Percentiles rank a stretch among this genome's conserved stretches.
These are phyloP conservation scores for Dactylellina parvicollis DNA, from an alignment of 2,329 filamentous ascomycete genomes.

Conservation along the genomic window DNA sequence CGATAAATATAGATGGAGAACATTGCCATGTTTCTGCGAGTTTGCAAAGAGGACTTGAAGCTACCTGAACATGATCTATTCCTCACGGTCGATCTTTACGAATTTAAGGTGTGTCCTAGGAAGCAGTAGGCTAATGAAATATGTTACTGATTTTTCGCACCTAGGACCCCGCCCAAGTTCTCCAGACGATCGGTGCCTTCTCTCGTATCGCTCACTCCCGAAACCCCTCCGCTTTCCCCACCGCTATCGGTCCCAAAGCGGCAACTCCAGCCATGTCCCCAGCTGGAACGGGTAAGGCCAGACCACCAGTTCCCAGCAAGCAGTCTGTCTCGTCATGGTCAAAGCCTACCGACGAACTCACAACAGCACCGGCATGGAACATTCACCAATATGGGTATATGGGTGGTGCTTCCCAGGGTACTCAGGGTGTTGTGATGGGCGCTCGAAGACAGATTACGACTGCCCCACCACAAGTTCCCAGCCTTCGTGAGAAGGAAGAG, in stretches of 20 bases:
- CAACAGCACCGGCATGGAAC: conserved; percentile 92
- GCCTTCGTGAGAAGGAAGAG: conserved; percentile 83
- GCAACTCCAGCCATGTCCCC: conserved; percentile 62
- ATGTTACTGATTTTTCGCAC: no score
- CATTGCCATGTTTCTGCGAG: conserved; percentile 92
- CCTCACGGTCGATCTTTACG: conserved; percentile 94
- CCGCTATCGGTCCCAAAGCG: conserved; percentile 72
- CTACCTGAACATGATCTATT: conserved; percentile 95
- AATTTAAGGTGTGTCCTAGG: conserved; percentile 70
- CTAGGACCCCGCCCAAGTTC: conserved; percentile 85
- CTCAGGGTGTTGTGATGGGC: conserved; percentile 91
- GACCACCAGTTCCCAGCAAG: conserved; percentile 58
- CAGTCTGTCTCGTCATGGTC: conserved; percentile 84
- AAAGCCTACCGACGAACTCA: conserved; percentile 80
- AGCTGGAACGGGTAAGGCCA: conserved; percentile 32
- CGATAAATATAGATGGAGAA: conserved; percentile 72
- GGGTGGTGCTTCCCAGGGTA: conserved; percentile 95
- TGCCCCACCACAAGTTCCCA: conserved; percentile 80
- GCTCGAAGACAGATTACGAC: conserved; percentile 91
- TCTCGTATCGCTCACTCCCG: conserved; percentile 82
- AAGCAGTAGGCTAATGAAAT: background rate
- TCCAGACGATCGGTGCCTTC: conserved; percentile 92
- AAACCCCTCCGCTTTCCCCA: conserved; percentile 78
- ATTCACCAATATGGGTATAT: conserved; percentile 98
- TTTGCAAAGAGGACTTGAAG: conserved; percentile 83